phyloP scores from a whole-genome alignment of 2,329 filamentous ascomycete species.

The Akanthomyces lecanii region DNA sequence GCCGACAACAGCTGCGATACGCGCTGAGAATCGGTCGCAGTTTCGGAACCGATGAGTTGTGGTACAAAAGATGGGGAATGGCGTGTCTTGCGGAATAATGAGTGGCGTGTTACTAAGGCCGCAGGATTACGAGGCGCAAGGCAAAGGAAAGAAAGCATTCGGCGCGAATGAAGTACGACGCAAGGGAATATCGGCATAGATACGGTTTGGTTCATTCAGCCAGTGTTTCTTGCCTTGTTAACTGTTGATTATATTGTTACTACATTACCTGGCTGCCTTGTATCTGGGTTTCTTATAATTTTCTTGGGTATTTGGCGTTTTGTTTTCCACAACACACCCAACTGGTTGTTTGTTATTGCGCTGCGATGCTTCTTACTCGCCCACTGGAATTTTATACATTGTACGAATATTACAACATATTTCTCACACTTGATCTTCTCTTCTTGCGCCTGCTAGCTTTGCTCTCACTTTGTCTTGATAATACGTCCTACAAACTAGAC shows the following conservation, averaged over 20 bases:
- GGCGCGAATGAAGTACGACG: neutral
- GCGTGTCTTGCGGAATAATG: neutral
- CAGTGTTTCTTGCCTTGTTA: neutral
- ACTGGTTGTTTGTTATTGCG: neutral
- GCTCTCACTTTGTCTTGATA: no score
- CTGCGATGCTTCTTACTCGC: neutral
- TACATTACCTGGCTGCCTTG: neutral
- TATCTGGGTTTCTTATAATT: neutral
- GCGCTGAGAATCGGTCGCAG: neutral
- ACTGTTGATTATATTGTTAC: constrained; percentile 1
- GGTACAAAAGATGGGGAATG: neutral
- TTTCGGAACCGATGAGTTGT: neutral
- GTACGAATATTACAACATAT: constrained; percentile 15
- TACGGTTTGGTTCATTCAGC: neutral
- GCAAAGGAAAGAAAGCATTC: neutral
- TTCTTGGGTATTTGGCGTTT: constrained; percentile 15
- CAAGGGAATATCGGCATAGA: constrained; percentile 2
- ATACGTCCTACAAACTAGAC: no score
- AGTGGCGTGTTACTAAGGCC: neutral
- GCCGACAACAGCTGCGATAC: neutral
- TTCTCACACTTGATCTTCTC: neutral
- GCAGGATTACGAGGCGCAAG: neutral
- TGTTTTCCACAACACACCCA: neutral
- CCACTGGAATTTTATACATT: neutral
- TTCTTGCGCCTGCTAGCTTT: neutral